These are phyloP conservation scores for Alternaria brassicicola DNA, from an alignment of 2,329 filamentous ascomycete species.

Conservation along the genomic window DNA sequence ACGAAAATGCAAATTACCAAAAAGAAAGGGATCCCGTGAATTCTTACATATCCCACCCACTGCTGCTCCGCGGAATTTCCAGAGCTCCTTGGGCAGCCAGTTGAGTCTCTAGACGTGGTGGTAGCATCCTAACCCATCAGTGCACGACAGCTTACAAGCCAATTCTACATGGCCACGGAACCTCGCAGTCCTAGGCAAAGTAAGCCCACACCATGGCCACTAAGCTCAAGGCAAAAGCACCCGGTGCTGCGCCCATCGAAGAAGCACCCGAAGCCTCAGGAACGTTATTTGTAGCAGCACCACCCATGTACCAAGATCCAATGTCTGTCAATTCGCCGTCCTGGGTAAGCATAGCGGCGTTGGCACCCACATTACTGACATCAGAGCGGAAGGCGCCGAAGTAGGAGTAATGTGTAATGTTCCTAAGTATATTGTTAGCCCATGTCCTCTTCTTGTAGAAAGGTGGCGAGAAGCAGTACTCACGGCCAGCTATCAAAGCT, in stretches of 20 bases:
- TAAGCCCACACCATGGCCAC: not conserved
- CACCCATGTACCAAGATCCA: conserved; percentile 77
- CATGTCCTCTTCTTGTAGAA: not conserved
- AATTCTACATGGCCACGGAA: not conserved
- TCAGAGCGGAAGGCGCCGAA: conserved; percentile 76
- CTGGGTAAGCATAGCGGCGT: conserved; percentile 71
- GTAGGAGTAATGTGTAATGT: conserved; percentile 72
- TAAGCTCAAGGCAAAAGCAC: not conserved
- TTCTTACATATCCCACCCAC: too few relatives aligned
- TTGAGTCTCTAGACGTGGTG: too few relatives aligned
- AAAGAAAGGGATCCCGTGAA: too few relatives aligned
- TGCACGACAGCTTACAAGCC: not conserved
- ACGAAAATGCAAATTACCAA: too few relatives aligned
- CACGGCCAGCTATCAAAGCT: conserved; percentile 69
- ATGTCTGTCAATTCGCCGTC: conserved; percentile 75
- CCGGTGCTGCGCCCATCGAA: not conserved
- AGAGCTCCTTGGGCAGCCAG: too few relatives aligned
- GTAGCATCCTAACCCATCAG: too few relatives aligned
- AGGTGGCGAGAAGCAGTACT: conserved; percentile 26
- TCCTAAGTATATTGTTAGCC: conserved; percentile 40
- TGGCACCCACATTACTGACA: conserved; percentile 75
- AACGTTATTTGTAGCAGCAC: conserved; percentile 25
- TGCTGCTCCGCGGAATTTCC: too few relatives aligned
- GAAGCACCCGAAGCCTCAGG: conserved; percentile 5
- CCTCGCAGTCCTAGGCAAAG: not conserved